Evolutionary conservation across 176 grass and related monocot genomes (phyloP).

Genomic region (Pharus latifolius): DNA sequence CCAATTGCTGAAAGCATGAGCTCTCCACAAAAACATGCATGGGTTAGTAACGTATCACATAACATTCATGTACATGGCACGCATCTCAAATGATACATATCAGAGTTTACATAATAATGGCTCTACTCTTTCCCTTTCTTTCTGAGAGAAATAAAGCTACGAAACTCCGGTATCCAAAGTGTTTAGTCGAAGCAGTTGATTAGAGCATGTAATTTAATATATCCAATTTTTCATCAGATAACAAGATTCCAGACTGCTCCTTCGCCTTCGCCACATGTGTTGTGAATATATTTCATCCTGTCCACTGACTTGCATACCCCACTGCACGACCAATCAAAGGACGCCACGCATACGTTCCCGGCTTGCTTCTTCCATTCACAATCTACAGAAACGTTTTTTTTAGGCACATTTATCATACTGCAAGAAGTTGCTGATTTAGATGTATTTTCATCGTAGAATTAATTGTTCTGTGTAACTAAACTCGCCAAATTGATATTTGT

Average conservation of each 20-base stretch:
- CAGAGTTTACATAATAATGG: neutral
- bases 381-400: slow-evolving; percentile 42
- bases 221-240: slow-evolving; percentile 18
- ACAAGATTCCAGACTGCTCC: slow-evolving; percentile 48
- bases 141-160: no score
- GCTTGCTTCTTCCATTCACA: slow-evolving; percentile 80
- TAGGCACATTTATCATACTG: neutral
- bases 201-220: no score
- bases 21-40: neutral
- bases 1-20: neutral
- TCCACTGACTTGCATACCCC: slow-evolving; percentile 69
- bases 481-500: no score
- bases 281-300: slow-evolving; percentile 71
- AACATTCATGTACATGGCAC: neutral
- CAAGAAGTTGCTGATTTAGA: neutral
- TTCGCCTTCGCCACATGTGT: slow-evolving; percentile 60
- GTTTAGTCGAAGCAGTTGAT: no score
- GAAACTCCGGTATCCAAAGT: no score
- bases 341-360: slow-evolving; percentile 68
- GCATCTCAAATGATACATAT: neutral
- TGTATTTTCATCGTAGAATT: neutral
- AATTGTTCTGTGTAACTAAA: neutral
- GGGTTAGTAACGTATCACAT: neutral
- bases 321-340: slow-evolving; percentile 83
- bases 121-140: no score